Evolutionary conservation across 352 stramenopile species (phyloP).

Genomic region (Phytopythium ostracodes): DNA sequence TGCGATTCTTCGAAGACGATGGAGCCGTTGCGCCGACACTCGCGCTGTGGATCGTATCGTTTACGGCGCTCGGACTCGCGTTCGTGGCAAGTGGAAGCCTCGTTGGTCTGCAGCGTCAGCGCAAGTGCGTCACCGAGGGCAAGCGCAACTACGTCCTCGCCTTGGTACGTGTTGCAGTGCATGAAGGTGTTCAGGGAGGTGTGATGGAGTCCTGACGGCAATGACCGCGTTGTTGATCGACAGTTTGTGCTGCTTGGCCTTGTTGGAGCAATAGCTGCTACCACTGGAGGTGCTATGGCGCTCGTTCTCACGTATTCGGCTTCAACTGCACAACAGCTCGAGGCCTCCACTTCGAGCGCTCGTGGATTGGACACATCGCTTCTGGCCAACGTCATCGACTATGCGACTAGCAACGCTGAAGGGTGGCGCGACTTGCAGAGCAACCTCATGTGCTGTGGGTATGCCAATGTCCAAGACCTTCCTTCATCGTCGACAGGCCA

Average conservation of each 20-base stretch:
- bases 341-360: not conserved
- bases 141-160: constrained; percentile 55
- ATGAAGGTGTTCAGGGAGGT: not conserved
- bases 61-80: constrained; percentile 34
- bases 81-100: constrained; percentile 41
- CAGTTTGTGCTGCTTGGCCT: constrained; percentile 51
- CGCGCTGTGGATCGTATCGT: constrained; percentile 49
- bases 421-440: constrained; percentile 46
- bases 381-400: constrained; percentile 24
- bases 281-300: constrained; percentile 42
- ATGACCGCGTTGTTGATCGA: not conserved
- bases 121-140: constrained; percentile 43
- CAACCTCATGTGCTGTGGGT: constrained; percentile 53
- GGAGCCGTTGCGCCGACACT: constrained; percentile 42
- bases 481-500: constrained; percentile 6
- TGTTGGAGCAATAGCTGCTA: constrained; percentile 32
- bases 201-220: not conserved
- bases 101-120: constrained; percentile 50
- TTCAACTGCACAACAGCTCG: not conserved
- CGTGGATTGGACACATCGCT: constrained; percentile 41
- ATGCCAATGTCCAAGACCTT: constrained; percentile 20
- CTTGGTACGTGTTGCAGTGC: constrained; percentile 21
- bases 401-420: constrained; percentile 13
- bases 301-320: constrained; percentile 23
- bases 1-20: constrained; percentile 59